phyloP scores from a whole-genome alignment of 257 asterid genomes.

The Solanum ossicruentum region DNA sequence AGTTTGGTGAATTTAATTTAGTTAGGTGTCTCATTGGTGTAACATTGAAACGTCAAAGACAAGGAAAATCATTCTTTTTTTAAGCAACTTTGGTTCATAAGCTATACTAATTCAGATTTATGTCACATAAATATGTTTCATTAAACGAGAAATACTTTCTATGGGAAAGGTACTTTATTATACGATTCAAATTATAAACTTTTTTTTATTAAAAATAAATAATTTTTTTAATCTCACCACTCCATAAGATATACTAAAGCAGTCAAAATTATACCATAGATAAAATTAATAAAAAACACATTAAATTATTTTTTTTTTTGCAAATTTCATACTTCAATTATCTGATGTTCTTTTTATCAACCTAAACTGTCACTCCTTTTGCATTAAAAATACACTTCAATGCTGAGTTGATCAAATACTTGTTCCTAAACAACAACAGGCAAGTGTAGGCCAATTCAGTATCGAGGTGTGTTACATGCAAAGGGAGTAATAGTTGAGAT shows the following conservation, averaged over 20 bases:
- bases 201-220: not conserved
- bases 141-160: not conserved
- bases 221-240: not conserved
- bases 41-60: not conserved
- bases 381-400: not conserved
- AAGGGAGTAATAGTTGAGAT: not conserved
- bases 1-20: not conserved
- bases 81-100: not conserved
- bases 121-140: not conserved
- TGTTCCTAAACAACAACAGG: fast-evolving
- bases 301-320: no score
- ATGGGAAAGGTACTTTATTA: not conserved
- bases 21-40: not conserved
- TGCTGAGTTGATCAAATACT: not conserved
- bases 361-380: no score
- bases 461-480: not conserved
- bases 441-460: fast-evolving
- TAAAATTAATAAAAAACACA: no score
- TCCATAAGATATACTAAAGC: not conserved
- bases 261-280: not conserved
- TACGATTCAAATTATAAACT: not conserved
- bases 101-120: not conserved
- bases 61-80: not conserved
- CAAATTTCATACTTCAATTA: no score
- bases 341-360: not conserved